Conservation (phyloP, 495 filamentous ascomycete genomes). For the Lasiosphaeria hispida region DNA sequence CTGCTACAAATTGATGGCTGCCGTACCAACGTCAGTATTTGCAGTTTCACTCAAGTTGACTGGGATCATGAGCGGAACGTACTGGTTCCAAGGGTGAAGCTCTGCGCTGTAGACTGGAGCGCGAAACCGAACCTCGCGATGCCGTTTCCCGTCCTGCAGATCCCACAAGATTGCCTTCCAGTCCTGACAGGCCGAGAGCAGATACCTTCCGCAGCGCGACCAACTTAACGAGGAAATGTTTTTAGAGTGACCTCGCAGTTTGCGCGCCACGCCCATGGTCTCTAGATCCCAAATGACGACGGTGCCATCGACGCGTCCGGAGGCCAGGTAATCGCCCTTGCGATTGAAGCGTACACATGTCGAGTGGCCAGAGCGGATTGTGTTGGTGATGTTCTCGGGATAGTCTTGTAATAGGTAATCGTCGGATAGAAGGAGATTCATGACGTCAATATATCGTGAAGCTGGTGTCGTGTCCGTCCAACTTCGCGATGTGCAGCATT, state of each 20-base stretch:
- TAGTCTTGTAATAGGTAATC: constrained; percentile 85
- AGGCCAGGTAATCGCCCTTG: constrained; percentile 89
- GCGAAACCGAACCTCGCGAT: constrained; percentile 72
- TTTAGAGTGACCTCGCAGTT: constrained; percentile 84
- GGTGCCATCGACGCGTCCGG: constrained; percentile 88
- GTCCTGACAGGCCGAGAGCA: constrained; percentile 92
- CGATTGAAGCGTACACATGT: constrained; percentile 84
- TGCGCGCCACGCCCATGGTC: constrained; percentile 91
- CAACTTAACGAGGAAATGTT: constrained; percentile 92
- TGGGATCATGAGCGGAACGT: constrained; percentile 28
- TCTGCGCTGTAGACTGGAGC: constrained; percentile 94
- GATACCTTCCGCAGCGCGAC: constrained; percentile 85
- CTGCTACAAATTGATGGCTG: constrained; percentile 78
- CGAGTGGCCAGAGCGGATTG: constrained; percentile 68
- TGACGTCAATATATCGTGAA: constrained; percentile 14
- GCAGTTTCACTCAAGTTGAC: too few relatives aligned
- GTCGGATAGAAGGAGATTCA: constrained; percentile 53
- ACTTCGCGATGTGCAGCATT: background rate
- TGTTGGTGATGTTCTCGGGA: constrained; percentile 82
- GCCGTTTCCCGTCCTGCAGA: constrained; percentile 61
- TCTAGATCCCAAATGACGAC: constrained; percentile 96
- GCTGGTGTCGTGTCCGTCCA: background rate
- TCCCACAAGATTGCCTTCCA: constrained; percentile 98
- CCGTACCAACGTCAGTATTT: background rate
- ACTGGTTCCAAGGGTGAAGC: constrained; percentile 90